Evolutionary conservation across 768 basidiomycete species (phyloP).

Genomic region (Suillus brevipes): DNA sequence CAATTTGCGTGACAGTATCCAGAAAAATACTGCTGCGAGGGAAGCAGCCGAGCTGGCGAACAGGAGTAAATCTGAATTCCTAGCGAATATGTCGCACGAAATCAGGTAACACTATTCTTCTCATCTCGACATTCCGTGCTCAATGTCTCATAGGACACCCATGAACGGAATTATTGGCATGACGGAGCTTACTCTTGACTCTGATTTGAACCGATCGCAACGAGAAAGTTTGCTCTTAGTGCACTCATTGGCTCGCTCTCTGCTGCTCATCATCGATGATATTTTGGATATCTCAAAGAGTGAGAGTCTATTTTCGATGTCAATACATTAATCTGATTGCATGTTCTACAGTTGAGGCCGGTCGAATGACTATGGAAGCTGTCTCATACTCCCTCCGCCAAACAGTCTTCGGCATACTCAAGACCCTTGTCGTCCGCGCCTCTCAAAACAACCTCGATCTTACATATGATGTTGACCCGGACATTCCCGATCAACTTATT

Average conservation of each 20-base stretch:
- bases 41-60: slow-evolving; percentile 99
- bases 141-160: slow-evolving; percentile 68
- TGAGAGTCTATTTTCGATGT: slow-evolving; percentile 41
- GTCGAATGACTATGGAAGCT: slow-evolving; percentile 99
- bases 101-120: slow-evolving; percentile 60
- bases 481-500: slow-evolving; percentile 95
- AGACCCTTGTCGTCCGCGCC: slow-evolving; percentile 96
- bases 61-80: slow-evolving; percentile 93
- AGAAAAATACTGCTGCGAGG: slow-evolving; percentile 97
- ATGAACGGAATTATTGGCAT: slow-evolving; percentile 99
- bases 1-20: slow-evolving; percentile 93
- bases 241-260: slow-evolving; percentile 88
- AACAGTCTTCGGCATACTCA: slow-evolving; percentile 95
- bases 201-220: slow-evolving; percentile 91
- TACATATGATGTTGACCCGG: slow-evolving; percentile 93
- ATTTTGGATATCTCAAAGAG: slow-evolving; percentile 99
- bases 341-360: slow-evolving; percentile 79
- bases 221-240: slow-evolving; percentile 94
- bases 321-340: slow-evolving; percentile 9
- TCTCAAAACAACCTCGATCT: slow-evolving; percentile 96
- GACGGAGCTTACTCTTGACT: slow-evolving; percentile 97
- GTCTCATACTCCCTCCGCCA: slow-evolving; percentile 98
- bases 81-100: slow-evolving; percentile 98
- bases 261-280: slow-evolving; percentile 97
- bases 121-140: background rate